Conservation (phyloP, 768 basidiomycete genomes). For the Lactarius sp. region DNA sequence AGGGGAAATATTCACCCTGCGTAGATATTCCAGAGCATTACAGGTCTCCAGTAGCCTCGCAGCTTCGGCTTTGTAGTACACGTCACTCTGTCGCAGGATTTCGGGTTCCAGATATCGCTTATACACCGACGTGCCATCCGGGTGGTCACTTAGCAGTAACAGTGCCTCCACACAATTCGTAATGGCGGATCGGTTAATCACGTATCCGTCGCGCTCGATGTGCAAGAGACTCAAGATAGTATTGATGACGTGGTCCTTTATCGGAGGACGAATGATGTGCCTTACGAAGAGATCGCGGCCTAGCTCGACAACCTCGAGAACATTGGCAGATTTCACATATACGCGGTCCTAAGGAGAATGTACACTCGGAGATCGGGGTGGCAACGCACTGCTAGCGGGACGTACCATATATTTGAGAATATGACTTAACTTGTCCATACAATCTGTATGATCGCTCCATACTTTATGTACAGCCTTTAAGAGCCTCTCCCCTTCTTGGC, state of each 20-base stretch:
- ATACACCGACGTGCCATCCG: slow-evolving; percentile 61
- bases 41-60: slow-evolving; percentile 62
- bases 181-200: slow-evolving; percentile 86
- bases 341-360: slow-evolving; percentile 73
- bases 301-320: slow-evolving; percentile 76
- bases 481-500: slow-evolving; percentile 79
- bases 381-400: neutral
- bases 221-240: slow-evolving; percentile 86
- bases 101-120: slow-evolving; percentile 78
- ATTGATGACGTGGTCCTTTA: slow-evolving; percentile 73
- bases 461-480: slow-evolving; percentile 77
- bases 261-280: slow-evolving; percentile 73
- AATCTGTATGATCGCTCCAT: slow-evolving; percentile 91
- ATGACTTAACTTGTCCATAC: slow-evolving; percentile 83
- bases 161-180: slow-evolving; percentile 87
- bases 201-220: slow-evolving; percentile 87
- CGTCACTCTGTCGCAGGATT: slow-evolving; percentile 69
- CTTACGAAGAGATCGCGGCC: slow-evolving; percentile 80
- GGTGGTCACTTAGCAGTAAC: slow-evolving; percentile 54
- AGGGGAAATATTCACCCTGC: slow-evolving; percentile 50
- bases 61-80: slow-evolving; percentile 78
- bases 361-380: slow-evolving; percentile 23
- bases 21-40: slow-evolving; percentile 78
- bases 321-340: slow-evolving; percentile 65
- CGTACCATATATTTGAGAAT: slow-evolving; percentile 94